A percentile compares a stretch with the other conserved stretches of the same genome.
Conservation (phyloP, 257 asterid genomes). For the Solanum megistacrolobum region DNA sequence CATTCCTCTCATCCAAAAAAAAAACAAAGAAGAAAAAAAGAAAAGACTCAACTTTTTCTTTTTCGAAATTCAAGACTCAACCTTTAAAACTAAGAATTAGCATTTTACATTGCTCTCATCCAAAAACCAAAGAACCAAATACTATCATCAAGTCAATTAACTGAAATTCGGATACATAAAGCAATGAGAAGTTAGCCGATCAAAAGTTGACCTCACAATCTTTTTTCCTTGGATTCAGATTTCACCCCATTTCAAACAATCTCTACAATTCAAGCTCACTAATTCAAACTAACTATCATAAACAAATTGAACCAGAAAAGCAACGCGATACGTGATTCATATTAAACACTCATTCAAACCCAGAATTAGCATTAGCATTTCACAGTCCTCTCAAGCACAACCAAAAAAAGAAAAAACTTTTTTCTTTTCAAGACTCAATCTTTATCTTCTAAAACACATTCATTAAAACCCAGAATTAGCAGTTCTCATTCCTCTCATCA, state of each 20-base stretch:
- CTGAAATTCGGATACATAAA: neutral
- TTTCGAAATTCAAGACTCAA: neutral
- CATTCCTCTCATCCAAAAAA: neutral
- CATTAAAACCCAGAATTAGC: neutral
- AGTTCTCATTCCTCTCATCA: neutral
- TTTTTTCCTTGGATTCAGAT: neutral
- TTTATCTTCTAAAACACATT: neutral
- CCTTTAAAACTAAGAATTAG: neutral
- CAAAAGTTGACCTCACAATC: neutral
- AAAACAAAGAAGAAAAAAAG: neutral
- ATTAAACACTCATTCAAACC: neutral
- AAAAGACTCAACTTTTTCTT: neutral
- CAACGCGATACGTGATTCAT: neutral
- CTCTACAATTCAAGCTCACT: neutral
- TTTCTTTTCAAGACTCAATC: neutral
- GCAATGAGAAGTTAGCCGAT: neutral
- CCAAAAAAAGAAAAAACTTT: neutral
- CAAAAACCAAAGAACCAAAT: neutral
- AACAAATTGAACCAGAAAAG: neutral
- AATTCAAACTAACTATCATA: neutral
- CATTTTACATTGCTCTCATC: neutral
- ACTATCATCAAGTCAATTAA: neutral
- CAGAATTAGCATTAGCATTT: neutral
- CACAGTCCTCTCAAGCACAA: neutral
- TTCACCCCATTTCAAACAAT: neutral